Base-by-base conservation (phyloP, 1,284 basidiomycete genomes). In the Butyriboletus appendiculatus region DNA sequence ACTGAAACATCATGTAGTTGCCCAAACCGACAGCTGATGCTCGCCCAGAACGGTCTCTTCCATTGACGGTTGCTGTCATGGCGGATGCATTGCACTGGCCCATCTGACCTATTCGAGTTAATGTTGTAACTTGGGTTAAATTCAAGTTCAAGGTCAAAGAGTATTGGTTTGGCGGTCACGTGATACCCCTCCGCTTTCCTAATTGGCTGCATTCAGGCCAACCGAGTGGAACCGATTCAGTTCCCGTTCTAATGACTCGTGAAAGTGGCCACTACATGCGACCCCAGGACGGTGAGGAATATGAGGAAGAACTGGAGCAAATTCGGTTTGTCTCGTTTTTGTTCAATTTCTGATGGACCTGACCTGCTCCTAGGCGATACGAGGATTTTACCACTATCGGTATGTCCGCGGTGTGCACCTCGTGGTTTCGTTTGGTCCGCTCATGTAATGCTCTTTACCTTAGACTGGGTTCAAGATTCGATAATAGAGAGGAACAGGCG, bases 391-490 rank as follows among this genome's bases (percentile, higher is more conserved):
- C 86, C 24, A 89, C 87, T 32, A 88, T 89, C 52, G 87, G 86
- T 85, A 60, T 64, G 78, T 71, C 46, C 52, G 60, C 56, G 58
- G 64, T 52, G 11, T 50, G 33, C 34, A 37, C 55, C 50, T 56
- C 52, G 26, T 55, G 42, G 37, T 48, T 47, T 35, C 43, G 15
- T 52, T 57, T 40, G 40, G 33, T 45, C 20, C 44, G n/a, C 47
- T 58, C 50, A 50, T 52, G 49, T 50, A 46, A 54, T 52, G 33
- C 42, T 45, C 43, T 54, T 44, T 28, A 18, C 52, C 26, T 41
- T 57, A 79, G 94, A 98, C 71, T 98, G 94, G 95, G 91, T 98
- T 53, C 91, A 96, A 67, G 95, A 98, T 74, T 93, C 94, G 2
- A 84, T 96, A 49, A 81, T 92, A 37, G 94, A 98, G 65, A 80